These are phyloP conservation scores for Linum lewisii DNA, from an alignment of 345 rosid species.

Conservation along the genomic window DNA sequence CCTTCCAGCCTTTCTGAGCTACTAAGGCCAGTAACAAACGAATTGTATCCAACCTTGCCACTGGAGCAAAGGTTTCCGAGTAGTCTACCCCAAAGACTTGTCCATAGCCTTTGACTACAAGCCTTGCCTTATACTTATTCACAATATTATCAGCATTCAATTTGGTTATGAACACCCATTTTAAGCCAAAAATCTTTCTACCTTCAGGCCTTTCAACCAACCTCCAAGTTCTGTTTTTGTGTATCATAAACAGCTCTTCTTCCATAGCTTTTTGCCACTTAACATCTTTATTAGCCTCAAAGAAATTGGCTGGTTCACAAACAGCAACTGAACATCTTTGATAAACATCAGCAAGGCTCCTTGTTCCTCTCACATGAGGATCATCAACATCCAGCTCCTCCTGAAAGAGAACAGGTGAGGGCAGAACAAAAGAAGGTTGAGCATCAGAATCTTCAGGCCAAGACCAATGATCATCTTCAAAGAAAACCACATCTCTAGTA, in stretches of 20 bases:
- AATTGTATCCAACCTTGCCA: not conserved
- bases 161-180: conserved; percentile 1
- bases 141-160: not conserved
- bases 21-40: not conserved
- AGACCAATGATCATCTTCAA: not conserved
- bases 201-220: not conserved
- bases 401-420: too few species aligned
- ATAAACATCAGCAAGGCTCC: not conserved
- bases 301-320: too few species aligned
- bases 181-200: not conserved
- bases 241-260: not conserved
- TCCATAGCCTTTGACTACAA: not conserved
- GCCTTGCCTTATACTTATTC: conserved; percentile 1
- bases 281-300: too few species aligned
- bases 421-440: too few species aligned
- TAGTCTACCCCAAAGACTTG: not conserved
- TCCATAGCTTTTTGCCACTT: too few species aligned
- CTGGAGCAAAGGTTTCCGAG: not conserved
- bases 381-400: too few species aligned
- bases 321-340: not conserved
- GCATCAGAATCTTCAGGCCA: conserved; percentile 4
- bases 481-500: conserved; percentile 1
- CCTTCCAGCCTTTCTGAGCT: not conserved
- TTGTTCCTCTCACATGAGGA: conserved; percentile 7
- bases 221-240: not conserved